These are phyloP conservation scores for Penicillium palitans DNA, from an alignment of 2,329 filamentous ascomycete species.

Conservation along the genomic window DNA sequence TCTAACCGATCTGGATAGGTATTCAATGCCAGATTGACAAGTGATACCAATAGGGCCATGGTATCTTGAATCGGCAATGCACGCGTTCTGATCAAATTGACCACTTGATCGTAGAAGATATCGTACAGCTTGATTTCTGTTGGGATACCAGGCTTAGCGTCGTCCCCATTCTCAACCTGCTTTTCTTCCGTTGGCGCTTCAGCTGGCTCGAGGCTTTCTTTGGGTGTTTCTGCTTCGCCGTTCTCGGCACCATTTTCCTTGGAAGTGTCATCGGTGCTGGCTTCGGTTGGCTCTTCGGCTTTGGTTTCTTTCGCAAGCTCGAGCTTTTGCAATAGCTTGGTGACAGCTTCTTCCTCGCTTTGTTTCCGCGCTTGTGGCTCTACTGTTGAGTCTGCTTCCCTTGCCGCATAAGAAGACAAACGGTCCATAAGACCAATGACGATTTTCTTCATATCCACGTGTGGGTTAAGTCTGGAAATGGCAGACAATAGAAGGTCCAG, in stretches of 20 bases:
- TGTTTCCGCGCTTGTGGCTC: conserved; percentile 73
- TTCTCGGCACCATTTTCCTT: conserved; percentile 40
- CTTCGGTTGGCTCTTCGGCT: conserved; percentile 39
- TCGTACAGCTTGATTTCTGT: conserved; percentile 87
- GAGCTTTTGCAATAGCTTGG: conserved; percentile 74
- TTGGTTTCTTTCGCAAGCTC: conserved; percentile 63
- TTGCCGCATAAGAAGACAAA: conserved; percentile 88
- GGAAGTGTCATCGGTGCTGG: conserved; percentile 32
- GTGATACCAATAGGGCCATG: conserved; percentile 87
- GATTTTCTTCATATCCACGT: conserved; percentile 97
- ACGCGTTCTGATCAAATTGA: conserved; percentile 87
- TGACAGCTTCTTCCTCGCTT: conserved; percentile 80
- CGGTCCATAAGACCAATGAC: conserved; percentile 98
- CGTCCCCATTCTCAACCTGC: conserved; percentile 36
- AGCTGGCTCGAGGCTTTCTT: conserved; percentile 27
- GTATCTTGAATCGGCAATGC: conserved; percentile 91
- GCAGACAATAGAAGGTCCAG: conserved; percentile 93
- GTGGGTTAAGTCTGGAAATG: conserved; percentile 87
- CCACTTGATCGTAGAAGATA: conserved; percentile 95
- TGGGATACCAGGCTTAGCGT: conserved; percentile 41
- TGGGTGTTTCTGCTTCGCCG: conserved; percentile 36
- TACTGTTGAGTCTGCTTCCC: conserved; percentile 71
- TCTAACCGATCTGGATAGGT: conserved; percentile 92
- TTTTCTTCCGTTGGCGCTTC: conserved; percentile 31
- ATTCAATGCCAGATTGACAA: conserved; percentile 89